These are phyloP conservation scores for Beauveria sp. DNA, from an alignment of 2,329 filamentous ascomycete genomes.

Conservation along the genomic window DNA sequence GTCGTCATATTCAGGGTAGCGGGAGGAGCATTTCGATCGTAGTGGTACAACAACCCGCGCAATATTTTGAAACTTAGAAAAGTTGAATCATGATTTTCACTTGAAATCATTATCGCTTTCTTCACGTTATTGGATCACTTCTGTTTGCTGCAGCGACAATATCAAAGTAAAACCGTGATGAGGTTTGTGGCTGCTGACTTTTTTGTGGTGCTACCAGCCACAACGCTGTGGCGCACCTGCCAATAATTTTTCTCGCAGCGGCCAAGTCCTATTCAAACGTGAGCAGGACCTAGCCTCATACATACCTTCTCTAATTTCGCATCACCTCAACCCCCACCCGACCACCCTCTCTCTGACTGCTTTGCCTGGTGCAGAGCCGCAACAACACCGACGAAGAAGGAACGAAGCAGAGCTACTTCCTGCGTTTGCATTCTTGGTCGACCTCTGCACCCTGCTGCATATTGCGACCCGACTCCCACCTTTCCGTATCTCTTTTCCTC, in stretches of 20 bases:
- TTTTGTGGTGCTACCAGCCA: slow-evolving; percentile 14
- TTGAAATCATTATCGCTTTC: no score
- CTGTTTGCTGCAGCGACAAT: no score
- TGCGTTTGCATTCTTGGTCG: slow-evolving; percentile 12
- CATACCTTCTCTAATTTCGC: slow-evolving; percentile 13
- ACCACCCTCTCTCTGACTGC: slow-evolving; percentile 13
- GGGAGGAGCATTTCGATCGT: not conserved
- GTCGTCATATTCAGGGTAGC: not conserved
- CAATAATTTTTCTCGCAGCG: not conserved
- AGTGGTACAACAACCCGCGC: not conserved
- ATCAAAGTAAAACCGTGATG: no score
- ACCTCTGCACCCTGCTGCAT: slow-evolving; percentile 14
- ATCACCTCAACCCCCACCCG: slow-evolving; percentile 15
- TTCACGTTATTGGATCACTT: no score
- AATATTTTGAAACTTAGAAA: not conserved
- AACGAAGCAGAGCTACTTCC: slow-evolving; percentile 22
- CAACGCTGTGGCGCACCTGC: slow-evolving; percentile 3
- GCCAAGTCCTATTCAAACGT: not conserved
- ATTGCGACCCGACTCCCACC: slow-evolving; percentile 15
- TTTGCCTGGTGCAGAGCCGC: slow-evolving; percentile 35
- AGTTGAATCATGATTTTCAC: no score
- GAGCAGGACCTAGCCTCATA: slow-evolving; percentile 3
- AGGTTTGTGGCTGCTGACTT: no score
- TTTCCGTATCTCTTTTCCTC: not conserved
- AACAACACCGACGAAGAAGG: slow-evolving; percentile 16